Evolutionary conservation across 495 filamentous ascomycete genomes (phyloP).

Genomic region (Cryomyces minteri): DNA sequence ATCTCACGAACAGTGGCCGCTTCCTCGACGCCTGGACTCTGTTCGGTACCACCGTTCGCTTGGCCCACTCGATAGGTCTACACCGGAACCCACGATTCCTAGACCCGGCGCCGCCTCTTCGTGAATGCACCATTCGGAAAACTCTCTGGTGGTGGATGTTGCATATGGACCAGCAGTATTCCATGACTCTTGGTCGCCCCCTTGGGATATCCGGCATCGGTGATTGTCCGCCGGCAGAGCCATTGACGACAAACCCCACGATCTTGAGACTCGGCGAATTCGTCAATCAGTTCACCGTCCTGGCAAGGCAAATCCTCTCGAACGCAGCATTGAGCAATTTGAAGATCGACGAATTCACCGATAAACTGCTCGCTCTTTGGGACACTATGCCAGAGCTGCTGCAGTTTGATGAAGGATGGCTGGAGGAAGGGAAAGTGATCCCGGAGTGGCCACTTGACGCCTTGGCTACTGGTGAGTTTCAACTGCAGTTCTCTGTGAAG

Average conservation of each 20-base stretch:
- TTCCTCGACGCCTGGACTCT: conserved; percentile 24
- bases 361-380: conserved; percentile 19
- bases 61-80: conserved; percentile 22
- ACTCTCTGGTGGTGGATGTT: conserved; percentile 33
- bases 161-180: conserved; percentile 31
- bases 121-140: conserved; percentile 21
- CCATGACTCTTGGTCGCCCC: conserved; percentile 27
- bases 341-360: conserved; percentile 28
- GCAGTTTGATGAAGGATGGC: conserved; percentile 27
- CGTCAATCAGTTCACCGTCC: conserved; percentile 25
- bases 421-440: conserved; percentile 17
- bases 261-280: conserved; percentile 23
- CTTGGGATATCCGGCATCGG: conserved; percentile 28
- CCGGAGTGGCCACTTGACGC: conserved; percentile 27
- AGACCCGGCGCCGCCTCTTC: conserved; percentile 22
- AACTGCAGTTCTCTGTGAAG: too few species aligned
- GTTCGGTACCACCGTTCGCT: conserved; percentile 19
- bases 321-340: conserved; percentile 19
- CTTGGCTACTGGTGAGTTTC: conserved; percentile 20
- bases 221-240: conserved; percentile 26
- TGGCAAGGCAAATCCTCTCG: conserved; percentile 26
- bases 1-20: conserved; percentile 21
- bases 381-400: conserved; percentile 25
- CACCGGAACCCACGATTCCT: conserved; percentile 27
- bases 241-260: conserved; percentile 20